Percentiles rank a stretch among this genome's conserved stretches.
Conservation (phyloP, 306 rosid genomes). For the Sicyos baderoa region DNA sequence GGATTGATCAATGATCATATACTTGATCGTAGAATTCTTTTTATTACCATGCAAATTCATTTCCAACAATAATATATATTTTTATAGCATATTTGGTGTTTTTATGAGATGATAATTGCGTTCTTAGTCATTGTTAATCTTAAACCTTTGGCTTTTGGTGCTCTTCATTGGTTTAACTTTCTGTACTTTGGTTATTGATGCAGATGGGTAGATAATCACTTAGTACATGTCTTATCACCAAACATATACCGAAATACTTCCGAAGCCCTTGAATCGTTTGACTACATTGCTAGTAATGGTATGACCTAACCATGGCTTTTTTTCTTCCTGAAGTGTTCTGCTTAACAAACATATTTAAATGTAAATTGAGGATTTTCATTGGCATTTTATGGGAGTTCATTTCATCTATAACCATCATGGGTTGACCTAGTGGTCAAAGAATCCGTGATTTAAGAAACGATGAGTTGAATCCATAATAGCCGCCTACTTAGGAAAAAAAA, state of each 20-base stretch:
- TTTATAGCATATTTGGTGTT: not conserved
- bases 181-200: slow-evolving; percentile 18
- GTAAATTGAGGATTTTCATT: not conserved
- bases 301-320: slow-evolving; percentile 15
- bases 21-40: not conserved
- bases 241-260: slow-evolving; percentile 79
- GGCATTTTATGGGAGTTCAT: not conserved
- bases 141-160: slow-evolving; percentile 8
- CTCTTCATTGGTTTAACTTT: slow-evolving; percentile 24
- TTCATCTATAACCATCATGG: not conserved
- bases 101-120: not conserved
- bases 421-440: no score
- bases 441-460: no score
- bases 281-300: slow-evolving; percentile 87
- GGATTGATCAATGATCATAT: not conserved
- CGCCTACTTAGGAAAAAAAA: no score
- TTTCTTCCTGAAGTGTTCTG: not conserved
- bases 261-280: slow-evolving; percentile 89
- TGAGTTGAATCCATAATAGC: no score
- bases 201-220: slow-evolving; percentile 93
- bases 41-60: not conserved
- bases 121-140: not conserved
- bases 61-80: not conserved
- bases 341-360: not conserved
- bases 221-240: slow-evolving; percentile 86